Base-by-base conservation (phyloP, 2,329 filamentous ascomycete genomes). In the Tolypocladium nubicola region DNA sequence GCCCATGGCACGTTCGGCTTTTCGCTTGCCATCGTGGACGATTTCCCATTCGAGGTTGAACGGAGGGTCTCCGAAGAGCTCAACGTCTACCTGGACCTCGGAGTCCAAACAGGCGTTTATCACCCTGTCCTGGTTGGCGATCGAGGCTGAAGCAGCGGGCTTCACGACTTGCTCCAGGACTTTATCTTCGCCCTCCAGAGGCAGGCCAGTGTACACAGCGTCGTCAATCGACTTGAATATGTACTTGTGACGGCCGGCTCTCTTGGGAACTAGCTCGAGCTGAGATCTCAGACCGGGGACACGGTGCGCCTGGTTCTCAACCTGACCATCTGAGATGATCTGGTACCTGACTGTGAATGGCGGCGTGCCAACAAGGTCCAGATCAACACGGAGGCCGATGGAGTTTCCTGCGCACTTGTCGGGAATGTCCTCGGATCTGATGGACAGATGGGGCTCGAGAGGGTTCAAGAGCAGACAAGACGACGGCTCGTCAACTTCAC, bases 371-470 rank as follows among this genome's bases (percentile, higher is more conserved):
- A 93, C 88, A 43, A 99, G 79, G 68, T 97, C 91, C 54, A 99
- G 76, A 66, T 94, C 88, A 47, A 99, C 89, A 13, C 88, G 83
- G 56, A 99, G 80, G 45, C 94, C 94, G 60, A 99, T 89, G 0
- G 94, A 90, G 67, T 91, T 96, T 53, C 92, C 91, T 40, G 92
- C 93, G 70, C 94, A 99, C 69, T 95, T 96, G 71, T 99, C 94
- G 55, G 90, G 88, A 49, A 99, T 91, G 61, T 91, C 87, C 64
- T 96, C 88, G 8, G 85, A 80, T 38, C 81, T 81, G 54, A 99
- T 76, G 5, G 83, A 78, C 58, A 99, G 71, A 57, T 87, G 84
- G 11, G 94, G 94, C 72, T 96, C 87, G 0, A 94, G 86, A 6
- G 94, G 94, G 63, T 97, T 99, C 62, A 95, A 80, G 56, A 99